Percentiles rank a stretch among this genome's conserved stretches.
These are phyloP conservation scores for Ceriops tagal DNA, from an alignment of 345 rosid genomes.

Conservation along the genomic window DNA sequence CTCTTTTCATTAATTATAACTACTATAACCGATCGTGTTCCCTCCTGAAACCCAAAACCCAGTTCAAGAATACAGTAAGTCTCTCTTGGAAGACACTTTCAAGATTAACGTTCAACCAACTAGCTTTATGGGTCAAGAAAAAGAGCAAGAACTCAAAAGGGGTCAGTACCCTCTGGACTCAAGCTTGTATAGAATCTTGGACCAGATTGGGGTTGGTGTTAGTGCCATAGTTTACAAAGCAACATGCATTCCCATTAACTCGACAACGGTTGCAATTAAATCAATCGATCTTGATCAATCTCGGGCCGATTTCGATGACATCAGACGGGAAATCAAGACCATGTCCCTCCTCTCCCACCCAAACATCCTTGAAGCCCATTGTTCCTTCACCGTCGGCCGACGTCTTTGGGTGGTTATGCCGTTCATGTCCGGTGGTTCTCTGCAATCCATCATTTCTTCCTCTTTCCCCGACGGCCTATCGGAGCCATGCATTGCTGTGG, in stretches of 20 bases:
- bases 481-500: conserved; percentile 66
- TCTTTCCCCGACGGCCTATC: conserved; percentile 62
- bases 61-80: neutral
- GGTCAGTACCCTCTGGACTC: conserved; percentile 63
- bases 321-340: conserved; percentile 73
- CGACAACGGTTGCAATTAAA: conserved; percentile 68
- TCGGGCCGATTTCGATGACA: conserved; percentile 54
- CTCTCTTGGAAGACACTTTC: neutral
- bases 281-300: conserved; percentile 73
- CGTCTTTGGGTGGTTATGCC: conserved; percentile 96
- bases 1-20: neutral
- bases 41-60: neutral
- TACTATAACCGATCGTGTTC: neutral
- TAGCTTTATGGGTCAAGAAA: conserved; percentile 15
- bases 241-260: conserved; percentile 54
- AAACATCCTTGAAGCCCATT: conserved; percentile 70
- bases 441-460: conserved; percentile 69
- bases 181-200: conserved; percentile 50
- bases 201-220: conserved; percentile 70
- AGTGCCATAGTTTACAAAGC: conserved; percentile 80
- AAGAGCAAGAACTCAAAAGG: conserved; percentile 23
- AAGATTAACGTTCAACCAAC: neutral
- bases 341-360: conserved; percentile 80
- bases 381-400: conserved; percentile 72
- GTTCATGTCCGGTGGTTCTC: conserved; percentile 84